Evolutionary conservation across 208 protist genomes (phyloP), one percentile per base, ranked within the genome.

Genomic region (Leishmania amazonensis): DNA sequence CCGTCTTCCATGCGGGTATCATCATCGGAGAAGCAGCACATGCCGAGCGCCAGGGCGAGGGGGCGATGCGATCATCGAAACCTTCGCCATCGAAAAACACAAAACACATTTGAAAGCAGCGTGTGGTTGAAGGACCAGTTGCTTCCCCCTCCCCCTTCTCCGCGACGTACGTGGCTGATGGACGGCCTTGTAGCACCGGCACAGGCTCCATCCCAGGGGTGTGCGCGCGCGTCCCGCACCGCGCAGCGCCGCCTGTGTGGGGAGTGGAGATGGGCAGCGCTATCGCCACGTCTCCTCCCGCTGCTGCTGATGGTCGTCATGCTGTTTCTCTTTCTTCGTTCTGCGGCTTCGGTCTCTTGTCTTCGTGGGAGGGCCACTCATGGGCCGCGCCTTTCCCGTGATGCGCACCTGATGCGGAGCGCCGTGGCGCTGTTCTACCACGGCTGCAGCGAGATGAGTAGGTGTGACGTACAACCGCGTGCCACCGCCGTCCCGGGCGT

Each of bases 181-280:
- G 7, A 38, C 51, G 47, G 45, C 45, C 24, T 74, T 45, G 45
- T 74, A 74, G 9, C 31, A 35, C 17, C n/a, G 15, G 21, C 31
- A 45, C 49, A 64, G 73, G 31, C 73, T 15, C 51, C 49, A 2
- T 75, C 57, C 73, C 73, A 5, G 42, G 45, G 5, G 65, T 85
- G 13, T 38, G 70, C 6, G 28, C 38, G 4, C 28, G 51, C 70
- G 13, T 24, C 21, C 11, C 70, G 17, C 70, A 21, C 21, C 70
- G 6, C 54, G 70, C 42, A 74, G 70, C 70, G 70, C 70, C 40
- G 38, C n/a, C 19, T 74, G 28, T 31, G 40, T 15, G 21, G 70
- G n/a, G 13, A 15, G 42, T 54, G 42, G 24, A 19, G 3, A 31
- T 17, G 21, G 70, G 19, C 9, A 35, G 8, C 70, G 11, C 24